A percentile compares a stretch with the other conserved stretches of the same genome.
These are phyloP conservation scores for Hortaea werneckii DNA, from an alignment of 2,329 filamentous ascomycete species.

Conservation along the genomic window DNA sequence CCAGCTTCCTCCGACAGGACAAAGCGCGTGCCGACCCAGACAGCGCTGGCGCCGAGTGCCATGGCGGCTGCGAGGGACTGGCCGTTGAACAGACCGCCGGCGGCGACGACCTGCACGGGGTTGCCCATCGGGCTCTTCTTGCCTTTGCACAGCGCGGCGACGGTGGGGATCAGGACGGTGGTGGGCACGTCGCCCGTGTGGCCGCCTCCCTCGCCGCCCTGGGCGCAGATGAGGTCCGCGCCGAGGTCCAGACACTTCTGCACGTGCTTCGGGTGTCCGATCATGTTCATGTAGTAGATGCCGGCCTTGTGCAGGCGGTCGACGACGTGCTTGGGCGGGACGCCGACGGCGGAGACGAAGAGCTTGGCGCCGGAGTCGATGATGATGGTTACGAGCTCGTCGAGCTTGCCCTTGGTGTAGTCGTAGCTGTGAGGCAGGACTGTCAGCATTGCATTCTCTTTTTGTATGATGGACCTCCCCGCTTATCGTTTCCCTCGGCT, in stretches of 20 bases:
- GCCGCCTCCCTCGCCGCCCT: conserved; percentile 94
- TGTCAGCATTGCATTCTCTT: not conserved
- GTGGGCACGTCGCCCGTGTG: conserved; percentile 73
- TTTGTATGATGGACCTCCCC: too few relatives aligned
- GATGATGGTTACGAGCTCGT: conserved; percentile 80
- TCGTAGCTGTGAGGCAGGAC: conserved; percentile 67
- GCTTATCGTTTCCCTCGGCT: too few relatives aligned
- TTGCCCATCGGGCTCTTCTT: conserved; percentile 76
- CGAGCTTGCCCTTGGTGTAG: conserved; percentile 98
- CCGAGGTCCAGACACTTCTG: conserved; percentile 89
- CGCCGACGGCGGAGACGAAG: conserved; percentile 97
- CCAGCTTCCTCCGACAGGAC: conserved; percentile 90
- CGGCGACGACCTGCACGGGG: conserved; percentile 84
- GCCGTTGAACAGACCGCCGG: conserved; percentile 89
- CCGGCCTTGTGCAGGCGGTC: conserved; percentile 80
- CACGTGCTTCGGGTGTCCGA: conserved; percentile 98
- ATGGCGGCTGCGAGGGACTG: conserved; percentile 80
- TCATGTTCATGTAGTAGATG: conserved; percentile 99
- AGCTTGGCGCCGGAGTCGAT: conserved; percentile 85
- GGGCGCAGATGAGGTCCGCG: conserved; percentile 93
- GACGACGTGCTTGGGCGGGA: conserved; percentile 73
- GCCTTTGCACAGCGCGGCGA: conserved; percentile 70
- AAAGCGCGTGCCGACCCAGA: conserved; percentile 97
- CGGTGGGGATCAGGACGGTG: conserved; percentile 81
- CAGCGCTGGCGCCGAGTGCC: conserved; percentile 82